These are phyloP conservation scores for Mucor sp. DNA, from an alignment of 371 early-diverging fungal genomes.

Conservation along the genomic window DNA sequence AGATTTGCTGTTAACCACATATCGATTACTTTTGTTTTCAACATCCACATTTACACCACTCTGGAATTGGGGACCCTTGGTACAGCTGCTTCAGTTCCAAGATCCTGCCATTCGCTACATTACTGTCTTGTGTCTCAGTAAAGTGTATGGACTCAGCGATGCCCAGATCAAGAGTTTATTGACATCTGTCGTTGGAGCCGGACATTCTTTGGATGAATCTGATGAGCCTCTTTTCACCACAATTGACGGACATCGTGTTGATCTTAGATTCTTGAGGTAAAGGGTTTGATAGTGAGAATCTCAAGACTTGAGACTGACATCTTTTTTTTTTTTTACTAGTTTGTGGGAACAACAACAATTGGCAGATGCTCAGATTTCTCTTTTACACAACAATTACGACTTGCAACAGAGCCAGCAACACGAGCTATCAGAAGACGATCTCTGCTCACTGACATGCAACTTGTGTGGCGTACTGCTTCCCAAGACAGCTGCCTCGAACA, in stretches of 20 bases:
- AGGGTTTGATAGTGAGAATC: too few relatives aligned
- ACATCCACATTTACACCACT: slow-evolving; percentile 56
- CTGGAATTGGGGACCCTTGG: slow-evolving; percentile 71
- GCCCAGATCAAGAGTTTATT: slow-evolving; percentile 35
- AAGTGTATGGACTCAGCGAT: slow-evolving; percentile 58
- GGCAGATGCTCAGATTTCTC: slow-evolving; percentile 37
- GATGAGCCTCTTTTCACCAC: slow-evolving; percentile 37
- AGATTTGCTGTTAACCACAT: slow-evolving; percentile 60
- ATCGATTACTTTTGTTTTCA: slow-evolving; percentile 61
- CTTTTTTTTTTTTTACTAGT: slow-evolving; percentile 11
- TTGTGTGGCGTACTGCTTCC: slow-evolving; percentile 67
- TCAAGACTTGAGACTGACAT: too few relatives aligned
- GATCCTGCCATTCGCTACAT: slow-evolving; percentile 54
- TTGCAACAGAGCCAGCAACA: slow-evolving; percentile 12
- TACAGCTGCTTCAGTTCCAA: slow-evolving; percentile 50
- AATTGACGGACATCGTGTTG: slow-evolving; percentile 37
- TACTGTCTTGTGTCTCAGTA: slow-evolving; percentile 55
- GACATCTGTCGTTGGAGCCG: slow-evolving; percentile 25
- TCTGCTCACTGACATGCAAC: slow-evolving; percentile 61
- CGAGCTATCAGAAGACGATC: slow-evolving; percentile 42
- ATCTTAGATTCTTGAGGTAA: slow-evolving; percentile 53
- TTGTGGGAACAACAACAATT: slow-evolving; percentile 48
- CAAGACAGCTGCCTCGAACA: slow-evolving; percentile 27
- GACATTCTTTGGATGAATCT: slow-evolving; percentile 20
- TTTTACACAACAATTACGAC: slow-evolving; percentile 44